phyloP scores from a whole-genome alignment of 352 stramenopile species.

The Globisporangium polare region DNA sequence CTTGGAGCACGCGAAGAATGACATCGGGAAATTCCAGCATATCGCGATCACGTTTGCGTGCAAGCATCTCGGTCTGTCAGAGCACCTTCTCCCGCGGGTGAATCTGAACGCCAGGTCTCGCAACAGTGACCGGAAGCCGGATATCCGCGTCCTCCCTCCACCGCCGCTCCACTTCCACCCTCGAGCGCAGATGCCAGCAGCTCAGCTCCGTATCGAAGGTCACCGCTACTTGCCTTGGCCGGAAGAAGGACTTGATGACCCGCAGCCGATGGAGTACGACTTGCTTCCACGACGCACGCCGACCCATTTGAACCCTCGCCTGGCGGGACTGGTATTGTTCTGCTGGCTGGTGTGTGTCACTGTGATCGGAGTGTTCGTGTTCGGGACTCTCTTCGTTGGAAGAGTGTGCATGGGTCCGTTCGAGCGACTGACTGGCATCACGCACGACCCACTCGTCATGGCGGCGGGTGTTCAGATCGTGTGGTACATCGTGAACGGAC shows the following conservation, averaged over 20 bases:
- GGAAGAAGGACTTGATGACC: constrained; percentile 75
- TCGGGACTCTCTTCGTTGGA: constrained; percentile 67
- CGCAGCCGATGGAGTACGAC: constrained; percentile 63
- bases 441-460: constrained; percentile 72
- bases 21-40: constrained; percentile 76
- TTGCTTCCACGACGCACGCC: constrained; percentile 53
- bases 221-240: constrained; percentile 81
- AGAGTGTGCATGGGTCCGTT: constrained; percentile 65
- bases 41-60: constrained; percentile 54
- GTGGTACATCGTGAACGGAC: constrained; percentile 68
- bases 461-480: constrained; percentile 68
- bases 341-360: constrained; percentile 58
- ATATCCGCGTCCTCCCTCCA: constrained; percentile 47
- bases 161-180: constrained; percentile 83
- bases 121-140: constrained; percentile 25
- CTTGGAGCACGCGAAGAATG: constrained; percentile 90
- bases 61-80: constrained; percentile 57
- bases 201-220: constrained; percentile 66
- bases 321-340: constrained; percentile 49
- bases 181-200: constrained; percentile 55
- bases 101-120: constrained; percentile 17
- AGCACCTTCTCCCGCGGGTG: constrained; percentile 64
- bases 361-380: constrained; percentile 56
- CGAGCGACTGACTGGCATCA: constrained; percentile 63
- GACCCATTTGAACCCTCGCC: constrained; percentile 45